Base-by-base conservation (phyloP, 1,139 yeast genomes). In the Wickerhamiella infanticola region DNA sequence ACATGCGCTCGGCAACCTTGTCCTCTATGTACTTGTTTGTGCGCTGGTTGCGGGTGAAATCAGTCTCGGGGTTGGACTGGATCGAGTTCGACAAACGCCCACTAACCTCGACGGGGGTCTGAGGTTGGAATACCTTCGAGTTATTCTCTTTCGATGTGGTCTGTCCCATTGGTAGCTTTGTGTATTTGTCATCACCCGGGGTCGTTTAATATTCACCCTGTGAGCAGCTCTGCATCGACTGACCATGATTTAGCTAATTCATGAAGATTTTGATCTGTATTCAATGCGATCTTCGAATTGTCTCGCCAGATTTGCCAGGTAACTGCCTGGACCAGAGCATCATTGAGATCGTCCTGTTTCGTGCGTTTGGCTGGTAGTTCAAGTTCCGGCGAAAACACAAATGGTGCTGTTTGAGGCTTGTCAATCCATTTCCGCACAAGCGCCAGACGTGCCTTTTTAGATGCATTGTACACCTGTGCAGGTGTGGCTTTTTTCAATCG, bases 21-120 rank as follows among this genome's bases (percentile, higher is more conserved):
- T 81, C 81, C 62, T 86, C 88, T 49, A 88, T 75, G 57, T 77
- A 77, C 60, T 77, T 78, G 51, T 83, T 90, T 18, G 85, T 74
- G 59, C 79, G 74, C 61, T 85, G 95, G 44, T 81, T 72, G 58
- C 95, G 77, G 23, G 94, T 75, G 61, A 76, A 82, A 61, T 86
- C 88, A 6, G 93, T 76, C 70, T 84, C 95, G 41, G 75, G 70
- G 6, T 82, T 72, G 44, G 74, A 69, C 55, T 83, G 94, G 53
- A 86, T 73, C 58, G 81, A 82, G 25, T 79, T 71, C 52, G 84
- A 68, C 50, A 80, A 74, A 29, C 77, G 72, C 18, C 81, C 78
- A 50, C 80, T 78, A 62, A 79, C 81, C 58, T 81, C 85, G 44
- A 83, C 77, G 41, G 90, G 88, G 4, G 88, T 74, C 48, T 73